Percentiles rank a stretch among this genome's conserved stretches.
phyloP scores from a whole-genome alignment of 148 eudicot genomes.

The Camellia sinensis region DNA sequence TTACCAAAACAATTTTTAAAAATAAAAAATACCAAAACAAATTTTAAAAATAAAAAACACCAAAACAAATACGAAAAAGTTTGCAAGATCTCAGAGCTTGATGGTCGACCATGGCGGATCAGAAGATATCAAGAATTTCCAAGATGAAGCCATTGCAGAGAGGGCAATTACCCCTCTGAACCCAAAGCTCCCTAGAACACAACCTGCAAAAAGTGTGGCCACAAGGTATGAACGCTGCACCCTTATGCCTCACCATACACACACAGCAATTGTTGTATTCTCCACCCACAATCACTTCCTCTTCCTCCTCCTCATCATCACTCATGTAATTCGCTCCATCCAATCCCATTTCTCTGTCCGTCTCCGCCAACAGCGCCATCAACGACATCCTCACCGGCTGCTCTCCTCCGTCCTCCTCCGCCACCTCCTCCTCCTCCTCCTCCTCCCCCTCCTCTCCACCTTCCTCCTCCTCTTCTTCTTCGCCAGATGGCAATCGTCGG shows the following conservation, averaged over 20 bases:
- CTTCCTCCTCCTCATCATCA: constrained; percentile 48
- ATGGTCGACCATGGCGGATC: constrained; percentile 6
- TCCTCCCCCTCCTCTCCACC: constrained; percentile 17
- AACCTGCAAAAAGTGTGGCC: constrained; percentile 89
- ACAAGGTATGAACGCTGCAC: constrained; percentile 70
- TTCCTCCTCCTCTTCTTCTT: neutral
- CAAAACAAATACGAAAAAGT: neutral
- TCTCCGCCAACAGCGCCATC: constrained; percentile 86
- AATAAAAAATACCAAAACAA: neutral
- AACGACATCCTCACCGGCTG: constrained; percentile 59
- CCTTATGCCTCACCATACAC: constrained; percentile 90
- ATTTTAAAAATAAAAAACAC: neutral
- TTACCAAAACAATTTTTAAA: neutral
- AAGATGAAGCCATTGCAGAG: constrained; percentile 73
- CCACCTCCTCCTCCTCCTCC: constrained; percentile 28
- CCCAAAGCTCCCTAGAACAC: constrained; percentile 79
- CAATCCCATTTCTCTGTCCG: constrained; percentile 58
- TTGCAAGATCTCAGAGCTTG: neutral
- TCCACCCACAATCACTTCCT: constrained; percentile 35
- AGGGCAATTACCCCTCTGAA: constrained; percentile 76
- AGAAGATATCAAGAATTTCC: constrained; percentile 80
- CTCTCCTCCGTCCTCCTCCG: constrained; percentile 21
- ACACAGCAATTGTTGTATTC: constrained; percentile 47
- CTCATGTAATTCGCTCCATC: constrained; percentile 48
- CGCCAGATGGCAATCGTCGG: neutral